phyloP scores from a whole-genome alignment of 805 yeast genomes.

The Wickerhamomyces strasburgensis region DNA sequence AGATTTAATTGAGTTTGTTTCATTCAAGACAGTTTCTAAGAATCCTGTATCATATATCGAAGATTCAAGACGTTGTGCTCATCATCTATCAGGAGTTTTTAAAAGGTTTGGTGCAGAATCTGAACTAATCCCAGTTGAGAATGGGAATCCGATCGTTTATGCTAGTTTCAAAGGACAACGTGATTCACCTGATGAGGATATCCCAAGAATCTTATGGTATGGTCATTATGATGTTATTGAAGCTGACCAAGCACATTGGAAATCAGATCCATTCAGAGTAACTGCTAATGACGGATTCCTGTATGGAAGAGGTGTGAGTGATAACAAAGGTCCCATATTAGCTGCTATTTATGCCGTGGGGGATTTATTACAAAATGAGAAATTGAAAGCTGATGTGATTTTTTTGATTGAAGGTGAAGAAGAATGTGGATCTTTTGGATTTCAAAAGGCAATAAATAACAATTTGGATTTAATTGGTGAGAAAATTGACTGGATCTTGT shows the following conservation, averaged over 20 bases:
- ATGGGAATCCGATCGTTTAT: slow-evolving; percentile 83
- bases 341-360: slow-evolving; percentile 88
- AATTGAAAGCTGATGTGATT: slow-evolving; percentile 66
- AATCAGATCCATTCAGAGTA: slow-evolving; percentile 70
- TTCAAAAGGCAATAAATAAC: slow-evolving; percentile 56
- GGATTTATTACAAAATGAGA: slow-evolving; percentile 46
- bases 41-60: slow-evolving; percentile 62
- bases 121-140: slow-evolving; percentile 62
- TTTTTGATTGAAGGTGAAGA: slow-evolving; percentile 94
- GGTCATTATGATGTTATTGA: slow-evolving; percentile 96
- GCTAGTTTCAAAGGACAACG: slow-evolving; percentile 58
- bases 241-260: slow-evolving; percentile 67
- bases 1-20: slow-evolving; percentile 55
- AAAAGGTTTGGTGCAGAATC: slow-evolving; percentile 68
- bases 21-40: slow-evolving; percentile 75
- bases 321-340: slow-evolving; percentile 88
- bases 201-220: slow-evolving; percentile 69
- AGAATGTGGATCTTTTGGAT: slow-evolving; percentile 88
- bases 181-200: slow-evolving; percentile 6
- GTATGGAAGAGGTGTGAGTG: slow-evolving; percentile 90
- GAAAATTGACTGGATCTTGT: slow-evolving; percentile 78
- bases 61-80: slow-evolving; percentile 85
- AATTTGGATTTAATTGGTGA: slow-evolving; percentile 53
- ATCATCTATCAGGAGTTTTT: slow-evolving; percentile 57
- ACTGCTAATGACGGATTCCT: slow-evolving; percentile 78